phyloP scores from a whole-genome alignment of 1,284 basidiomycete species.

The Marasmius tenuissimus region DNA sequence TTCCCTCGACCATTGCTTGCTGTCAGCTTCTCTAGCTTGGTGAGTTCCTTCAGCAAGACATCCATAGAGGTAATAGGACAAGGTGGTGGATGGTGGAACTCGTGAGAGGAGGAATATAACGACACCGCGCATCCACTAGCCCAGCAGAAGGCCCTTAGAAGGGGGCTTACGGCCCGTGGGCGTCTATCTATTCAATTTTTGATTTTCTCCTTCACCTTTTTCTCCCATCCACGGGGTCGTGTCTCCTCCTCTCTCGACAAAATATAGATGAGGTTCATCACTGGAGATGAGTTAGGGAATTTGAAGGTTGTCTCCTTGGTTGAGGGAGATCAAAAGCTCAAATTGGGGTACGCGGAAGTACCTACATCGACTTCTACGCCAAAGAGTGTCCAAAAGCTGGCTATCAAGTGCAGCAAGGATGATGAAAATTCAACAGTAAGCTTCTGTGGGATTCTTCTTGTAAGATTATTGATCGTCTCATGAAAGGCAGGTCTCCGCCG shows the following conservation, averaged over 20 bases:
- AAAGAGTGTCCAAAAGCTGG: conserved; percentile 41
- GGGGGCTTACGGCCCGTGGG: not conserved
- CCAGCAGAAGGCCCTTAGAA: not conserved
- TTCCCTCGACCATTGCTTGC: conserved; percentile 50
- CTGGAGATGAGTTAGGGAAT: conserved; percentile 73
- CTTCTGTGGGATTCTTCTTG: conserved; percentile 10
- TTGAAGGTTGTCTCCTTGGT: conserved; percentile 53
- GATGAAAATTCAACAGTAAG: conserved; percentile 36
- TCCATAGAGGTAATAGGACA: conserved; percentile 49
- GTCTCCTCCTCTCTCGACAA: not conserved
- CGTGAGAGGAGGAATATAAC: not conserved
- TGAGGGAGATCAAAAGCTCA: conserved; percentile 22
- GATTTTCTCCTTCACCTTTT: not conserved
- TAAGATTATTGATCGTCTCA: conserved; percentile 2
- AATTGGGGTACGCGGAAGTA: conserved; percentile 22
- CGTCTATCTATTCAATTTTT: not conserved
- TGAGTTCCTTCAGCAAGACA: conserved; percentile 68
- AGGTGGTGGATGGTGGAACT: not conserved
- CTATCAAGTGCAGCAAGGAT: conserved; percentile 24
- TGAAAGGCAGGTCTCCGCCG: conserved; percentile 61
- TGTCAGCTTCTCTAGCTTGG: conserved; percentile 67
- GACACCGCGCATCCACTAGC: not conserved
- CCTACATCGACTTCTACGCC: conserved; percentile 14
- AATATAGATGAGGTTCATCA: conserved; percentile 46
- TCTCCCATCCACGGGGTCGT: not conserved